Conservation (phyloP, 1,284 basidiomycete species). For the Vanrija pseudolonga region DNA sequence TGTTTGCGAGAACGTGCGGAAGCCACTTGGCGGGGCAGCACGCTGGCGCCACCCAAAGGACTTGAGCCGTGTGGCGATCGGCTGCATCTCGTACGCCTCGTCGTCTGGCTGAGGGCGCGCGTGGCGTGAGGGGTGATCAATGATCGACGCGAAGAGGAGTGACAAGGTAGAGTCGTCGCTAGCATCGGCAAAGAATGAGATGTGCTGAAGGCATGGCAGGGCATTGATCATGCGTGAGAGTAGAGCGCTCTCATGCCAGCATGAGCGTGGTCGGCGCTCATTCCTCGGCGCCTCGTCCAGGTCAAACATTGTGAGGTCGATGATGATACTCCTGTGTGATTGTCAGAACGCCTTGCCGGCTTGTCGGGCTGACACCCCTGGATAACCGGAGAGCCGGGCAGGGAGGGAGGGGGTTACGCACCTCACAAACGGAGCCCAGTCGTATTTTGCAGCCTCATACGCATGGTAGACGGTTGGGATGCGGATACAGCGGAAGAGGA, state of each 20-base stretch:
- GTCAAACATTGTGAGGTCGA: conserved; percentile 45
- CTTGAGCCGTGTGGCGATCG: conserved; percentile 25
- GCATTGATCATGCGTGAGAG: conserved; percentile 28
- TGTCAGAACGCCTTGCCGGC: neutral
- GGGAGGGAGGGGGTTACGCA: conserved; percentile 8
- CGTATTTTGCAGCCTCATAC: conserved; percentile 25
- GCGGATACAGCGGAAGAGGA: conserved; percentile 40
- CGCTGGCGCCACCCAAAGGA: conserved; percentile 47
- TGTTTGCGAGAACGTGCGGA: conserved; percentile 31
- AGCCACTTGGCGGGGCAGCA: conserved; percentile 26
- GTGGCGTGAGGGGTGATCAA: conserved; percentile 6
- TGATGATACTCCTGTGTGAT: conserved; percentile 31
- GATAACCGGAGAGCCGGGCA: neutral
- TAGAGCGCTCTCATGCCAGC: conserved; percentile 38
- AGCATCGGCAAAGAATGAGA: conserved; percentile 45
- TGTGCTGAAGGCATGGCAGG: conserved; percentile 36
- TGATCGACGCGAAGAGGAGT: conserved; percentile 34
- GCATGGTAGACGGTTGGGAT: conserved; percentile 23
- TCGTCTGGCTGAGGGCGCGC: conserved; percentile 4
- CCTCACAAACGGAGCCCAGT: conserved; percentile 40
- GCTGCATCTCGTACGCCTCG: neutral
- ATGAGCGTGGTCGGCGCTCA: conserved; percentile 20
- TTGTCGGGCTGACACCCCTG: neutral
- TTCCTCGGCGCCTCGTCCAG: conserved; percentile 13
- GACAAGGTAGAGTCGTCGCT: conserved; percentile 44